A percentile compares a stretch with the other conserved stretches of the same genome.
Evolutionary conservation across 73 alveolate genomes (phyloP).

Genomic region (Durusdinium trenchii): DNA sequence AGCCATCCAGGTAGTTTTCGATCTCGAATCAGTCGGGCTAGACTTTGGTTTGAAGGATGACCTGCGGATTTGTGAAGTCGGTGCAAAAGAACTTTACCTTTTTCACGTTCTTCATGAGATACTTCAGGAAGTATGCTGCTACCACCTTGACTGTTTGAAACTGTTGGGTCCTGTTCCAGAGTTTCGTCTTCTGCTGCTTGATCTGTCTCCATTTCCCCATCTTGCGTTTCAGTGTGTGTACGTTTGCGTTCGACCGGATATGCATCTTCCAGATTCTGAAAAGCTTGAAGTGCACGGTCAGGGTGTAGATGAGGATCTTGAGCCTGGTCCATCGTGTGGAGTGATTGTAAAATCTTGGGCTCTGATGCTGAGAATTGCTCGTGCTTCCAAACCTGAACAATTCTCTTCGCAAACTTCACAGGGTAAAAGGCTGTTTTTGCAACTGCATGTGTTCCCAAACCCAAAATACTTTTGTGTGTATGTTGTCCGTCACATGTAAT

Average conservation of each 20-base stretch:
- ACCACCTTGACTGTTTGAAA: not conserved
- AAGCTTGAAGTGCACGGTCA: not conserved
- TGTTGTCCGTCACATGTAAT: too few relatives aligned
- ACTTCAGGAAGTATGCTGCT: too few relatives aligned
- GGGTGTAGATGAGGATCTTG: not conserved
- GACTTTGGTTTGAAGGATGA: conserved; percentile 19
- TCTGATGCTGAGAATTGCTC: not conserved
- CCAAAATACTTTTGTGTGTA: not conserved
- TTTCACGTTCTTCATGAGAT: not conserved
- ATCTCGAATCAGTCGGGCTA: conserved; percentile 56
- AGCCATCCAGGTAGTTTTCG: conserved; percentile 41
- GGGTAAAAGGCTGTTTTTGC: conserved; percentile 9
- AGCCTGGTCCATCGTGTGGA: not conserved
- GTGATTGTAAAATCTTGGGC: not conserved
- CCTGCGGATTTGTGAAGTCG: conserved; percentile 48
- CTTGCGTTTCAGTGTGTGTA: not conserved
- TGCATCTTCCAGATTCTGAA: not conserved
- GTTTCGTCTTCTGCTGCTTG: not conserved
- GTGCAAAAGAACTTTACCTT: conserved; percentile 17
- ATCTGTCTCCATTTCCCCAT: not conserved
- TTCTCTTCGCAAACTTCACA: not conserved
- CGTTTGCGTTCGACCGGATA: not conserved
- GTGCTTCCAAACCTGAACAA: conserved; percentile 27
- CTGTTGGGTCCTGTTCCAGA: not conserved
- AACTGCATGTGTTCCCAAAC: conserved; percentile 1